These are phyloP conservation scores for Pseudogymnoascus sp. DNA, from an alignment of 2,329 filamentous ascomycete genomes.

Conservation along the genomic window DNA sequence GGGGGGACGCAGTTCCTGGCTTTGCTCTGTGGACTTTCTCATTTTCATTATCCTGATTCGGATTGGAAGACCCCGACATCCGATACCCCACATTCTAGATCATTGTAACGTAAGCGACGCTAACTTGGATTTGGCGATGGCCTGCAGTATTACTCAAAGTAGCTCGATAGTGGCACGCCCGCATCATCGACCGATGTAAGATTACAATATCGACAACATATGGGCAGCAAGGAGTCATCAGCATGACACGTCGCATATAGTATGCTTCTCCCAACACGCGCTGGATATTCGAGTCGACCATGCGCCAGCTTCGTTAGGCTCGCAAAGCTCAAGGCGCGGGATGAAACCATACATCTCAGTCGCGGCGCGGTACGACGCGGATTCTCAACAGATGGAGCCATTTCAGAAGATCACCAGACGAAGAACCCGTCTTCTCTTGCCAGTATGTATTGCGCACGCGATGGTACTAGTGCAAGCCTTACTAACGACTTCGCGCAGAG, in stretches of 20 bases:
- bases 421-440: constrained; percentile 11
- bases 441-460: constrained; percentile 14
- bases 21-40: neutral
- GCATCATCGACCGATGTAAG: constrained; percentile 7
- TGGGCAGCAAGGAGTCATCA: constrained; percentile 6
- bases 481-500: constrained; percentile 16
- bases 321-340: constrained; percentile 39
- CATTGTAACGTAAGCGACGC: neutral
- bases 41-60: neutral
- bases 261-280: constrained; percentile 25
- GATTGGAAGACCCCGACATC: neutral
- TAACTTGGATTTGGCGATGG: constrained; percentile 5
- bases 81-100: neutral
- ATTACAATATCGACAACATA: constrained; percentile 4
- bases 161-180: neutral
- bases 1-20: neutral
- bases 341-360: constrained; percentile 16
- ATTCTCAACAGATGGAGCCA: constrained; percentile 23
- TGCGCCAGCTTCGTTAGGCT: constrained; percentile 41
- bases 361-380: constrained; percentile 36
- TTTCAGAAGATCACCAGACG: neutral
- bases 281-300: constrained; percentile 23
- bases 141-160: constrained; percentile 2
- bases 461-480: neutral
- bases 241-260: constrained; percentile 14